A percentile compares a stretch with the other conserved stretches of the same genome.
Conservation (phyloP, 1,284 basidiomycete species). For the Kwoniella shivajii region DNA sequence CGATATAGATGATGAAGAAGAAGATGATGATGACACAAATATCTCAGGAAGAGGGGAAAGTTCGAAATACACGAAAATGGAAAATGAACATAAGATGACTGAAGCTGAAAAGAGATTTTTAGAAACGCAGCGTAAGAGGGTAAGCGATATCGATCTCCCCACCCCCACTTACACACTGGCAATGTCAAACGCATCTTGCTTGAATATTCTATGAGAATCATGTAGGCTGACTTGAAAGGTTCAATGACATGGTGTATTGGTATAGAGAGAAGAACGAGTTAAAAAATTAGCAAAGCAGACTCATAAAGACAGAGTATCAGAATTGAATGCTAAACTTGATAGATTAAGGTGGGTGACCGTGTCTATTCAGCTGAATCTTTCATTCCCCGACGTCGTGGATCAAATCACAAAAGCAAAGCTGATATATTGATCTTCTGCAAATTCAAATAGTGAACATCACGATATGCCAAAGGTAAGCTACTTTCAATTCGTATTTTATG, state of each 20-base stretch:
- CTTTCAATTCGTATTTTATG: too few species aligned
- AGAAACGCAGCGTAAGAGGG: conserved; percentile 77
- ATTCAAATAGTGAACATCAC: conserved; percentile 43
- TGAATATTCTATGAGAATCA: neutral
- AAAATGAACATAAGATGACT: conserved; percentile 63
- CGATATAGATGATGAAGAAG: neutral
- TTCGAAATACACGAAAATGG: neutral
- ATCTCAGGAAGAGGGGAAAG: neutral
- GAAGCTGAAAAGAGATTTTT: conserved; percentile 89
- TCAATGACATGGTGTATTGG: neutral
- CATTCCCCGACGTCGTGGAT: too few species aligned
- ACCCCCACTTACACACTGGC: neutral
- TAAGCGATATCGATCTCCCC: conserved; percentile 55
- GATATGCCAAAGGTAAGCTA: conserved; percentile 50
- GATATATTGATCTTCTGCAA: conserved; percentile 1
- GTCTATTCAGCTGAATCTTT: neutral
- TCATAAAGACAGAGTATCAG: conserved; percentile 92
- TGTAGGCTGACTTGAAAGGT: neutral
- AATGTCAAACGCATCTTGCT: neutral
- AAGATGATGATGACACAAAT: too few species aligned
- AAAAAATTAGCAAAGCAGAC: conserved; percentile 79
- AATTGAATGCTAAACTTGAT: conserved; percentile 88
- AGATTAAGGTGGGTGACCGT: conserved; percentile 57
- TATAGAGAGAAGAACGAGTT: conserved; percentile 72
- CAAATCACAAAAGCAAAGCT: neutral